Evolutionary conservation across 345 rosid species (phyloP).

Genomic region (Durio zibethinus): DNA sequence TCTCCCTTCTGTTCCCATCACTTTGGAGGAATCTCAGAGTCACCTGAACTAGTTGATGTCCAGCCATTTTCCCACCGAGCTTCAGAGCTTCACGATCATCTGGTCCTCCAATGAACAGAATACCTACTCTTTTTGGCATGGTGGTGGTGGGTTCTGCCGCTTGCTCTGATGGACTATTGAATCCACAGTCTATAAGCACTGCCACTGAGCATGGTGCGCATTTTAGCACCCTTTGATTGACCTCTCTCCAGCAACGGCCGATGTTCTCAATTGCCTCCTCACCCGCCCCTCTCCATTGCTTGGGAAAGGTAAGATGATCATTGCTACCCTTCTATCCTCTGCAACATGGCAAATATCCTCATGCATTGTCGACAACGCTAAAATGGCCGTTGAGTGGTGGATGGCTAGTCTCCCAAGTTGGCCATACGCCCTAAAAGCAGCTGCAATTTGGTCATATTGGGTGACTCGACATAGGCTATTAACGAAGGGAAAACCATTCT

Average conservation of each 20-base stretch:
- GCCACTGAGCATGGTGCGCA: slow-evolving; percentile 40
- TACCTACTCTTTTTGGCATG: slow-evolving; percentile 5
- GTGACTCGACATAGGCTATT: slow-evolving; percentile 12
- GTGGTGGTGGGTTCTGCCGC: neutral
- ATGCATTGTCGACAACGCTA: slow-evolving; percentile 34
- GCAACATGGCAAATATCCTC: slow-evolving; percentile 44
- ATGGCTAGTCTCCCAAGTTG: neutral
- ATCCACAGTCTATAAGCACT: slow-evolving; percentile 34
- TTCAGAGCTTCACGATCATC: slow-evolving; percentile 34
- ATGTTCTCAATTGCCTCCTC: slow-evolving; percentile 14
- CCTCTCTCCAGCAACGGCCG: slow-evolving; percentile 27
- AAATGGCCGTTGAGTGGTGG: slow-evolving; percentile 25
- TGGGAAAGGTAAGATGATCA: slow-evolving; percentile 42
- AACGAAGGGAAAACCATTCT: slow-evolving; percentile 32
- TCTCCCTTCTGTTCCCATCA: neutral
- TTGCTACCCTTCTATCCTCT: slow-evolving; percentile 24
- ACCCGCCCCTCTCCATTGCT: slow-evolving; percentile 22
- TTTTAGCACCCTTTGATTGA: slow-evolving; percentile 32
- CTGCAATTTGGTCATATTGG: slow-evolving; percentile 10
- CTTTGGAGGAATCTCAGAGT: slow-evolving; percentile 18
- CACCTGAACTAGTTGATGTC: slow-evolving; percentile 1
- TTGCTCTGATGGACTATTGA: neutral
- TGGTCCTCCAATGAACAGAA: slow-evolving; percentile 30
- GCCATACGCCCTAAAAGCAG: slow-evolving; percentile 19
- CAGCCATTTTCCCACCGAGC: slow-evolving; percentile 27